Evolutionary conservation across 192 early-diverging fungal genomes (phyloP).

Genomic region (Coemansia sp.): DNA sequence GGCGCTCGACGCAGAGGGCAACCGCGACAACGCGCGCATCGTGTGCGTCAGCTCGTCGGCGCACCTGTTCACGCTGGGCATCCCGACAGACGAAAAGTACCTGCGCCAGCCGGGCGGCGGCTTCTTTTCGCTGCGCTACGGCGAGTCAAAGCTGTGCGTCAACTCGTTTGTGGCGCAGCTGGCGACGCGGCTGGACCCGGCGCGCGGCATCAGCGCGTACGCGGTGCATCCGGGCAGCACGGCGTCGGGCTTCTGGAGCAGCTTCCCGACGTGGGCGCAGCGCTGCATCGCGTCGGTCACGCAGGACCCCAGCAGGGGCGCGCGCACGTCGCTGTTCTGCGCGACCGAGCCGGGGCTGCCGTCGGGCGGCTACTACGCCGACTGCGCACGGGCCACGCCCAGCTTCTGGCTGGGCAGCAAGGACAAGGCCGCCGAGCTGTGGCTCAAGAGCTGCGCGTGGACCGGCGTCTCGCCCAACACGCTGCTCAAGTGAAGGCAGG

Average conservation of each 20-base stretch:
- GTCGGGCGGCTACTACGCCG: constrained; percentile 48
- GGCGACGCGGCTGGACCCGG: constrained; percentile 14
- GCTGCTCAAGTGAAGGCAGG: neutral
- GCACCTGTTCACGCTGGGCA: constrained; percentile 42
- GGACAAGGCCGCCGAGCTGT: constrained; percentile 29
- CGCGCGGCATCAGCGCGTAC: constrained; percentile 5
- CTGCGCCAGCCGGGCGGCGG: constrained; percentile 30
- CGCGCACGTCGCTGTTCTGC: constrained; percentile 45
- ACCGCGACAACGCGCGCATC: constrained; percentile 22
- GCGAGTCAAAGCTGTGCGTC: constrained; percentile 49
- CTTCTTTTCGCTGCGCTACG: constrained; percentile 49
- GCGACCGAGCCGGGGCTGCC: constrained; percentile 29
- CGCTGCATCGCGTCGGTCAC: constrained; percentile 36
- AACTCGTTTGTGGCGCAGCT: constrained; percentile 44
- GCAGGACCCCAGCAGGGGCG: constrained; percentile 36
- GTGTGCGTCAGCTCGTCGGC: constrained; percentile 48
- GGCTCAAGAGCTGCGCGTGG: constrained; percentile 49
- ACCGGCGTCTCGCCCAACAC: constrained; percentile 34
- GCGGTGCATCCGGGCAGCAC: constrained; percentile 52
- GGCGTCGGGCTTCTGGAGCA: constrained; percentile 39
- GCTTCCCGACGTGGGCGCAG: constrained; percentile 41
- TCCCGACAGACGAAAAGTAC: constrained; percentile 43
- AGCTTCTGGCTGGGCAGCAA: constrained; percentile 35
- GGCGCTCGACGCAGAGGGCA: neutral
- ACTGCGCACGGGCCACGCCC: constrained; percentile 25